phyloP scores from a whole-genome alignment of 1,139 yeast species.

The Sporopachydermia cereana region DNA sequence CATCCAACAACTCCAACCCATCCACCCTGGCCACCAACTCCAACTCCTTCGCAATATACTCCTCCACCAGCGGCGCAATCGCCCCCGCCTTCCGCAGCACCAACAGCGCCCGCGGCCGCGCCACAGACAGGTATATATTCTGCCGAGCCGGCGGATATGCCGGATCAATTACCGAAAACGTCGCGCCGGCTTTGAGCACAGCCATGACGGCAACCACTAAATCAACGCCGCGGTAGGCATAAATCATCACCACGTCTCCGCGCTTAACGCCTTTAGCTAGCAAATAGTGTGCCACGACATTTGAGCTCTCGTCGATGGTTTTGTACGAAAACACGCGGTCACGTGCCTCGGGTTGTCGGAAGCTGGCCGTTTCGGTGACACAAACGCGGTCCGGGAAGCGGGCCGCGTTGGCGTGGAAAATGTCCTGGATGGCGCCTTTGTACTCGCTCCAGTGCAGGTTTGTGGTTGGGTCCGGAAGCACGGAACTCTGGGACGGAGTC shows the following conservation, averaged over 20 bases:
- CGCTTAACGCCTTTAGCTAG: slow-evolving; percentile 68
- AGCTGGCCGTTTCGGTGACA: slow-evolving; percentile 83
- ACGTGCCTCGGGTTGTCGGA: slow-evolving; percentile 36
- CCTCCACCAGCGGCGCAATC: slow-evolving; percentile 63
- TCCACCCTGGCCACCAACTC: slow-evolving; percentile 65
- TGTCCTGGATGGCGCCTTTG: slow-evolving; percentile 94
- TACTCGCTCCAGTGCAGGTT: slow-evolving; percentile 86
- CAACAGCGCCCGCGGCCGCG: slow-evolving; percentile 82
- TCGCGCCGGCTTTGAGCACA: slow-evolving; percentile 94
- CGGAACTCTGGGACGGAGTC: slow-evolving; percentile 44
- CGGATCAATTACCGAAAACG: slow-evolving; percentile 96
- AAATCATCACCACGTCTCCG: slow-evolving; percentile 95
- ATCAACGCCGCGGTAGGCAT: slow-evolving; percentile 96
- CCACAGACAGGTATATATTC: slow-evolving; percentile 82
- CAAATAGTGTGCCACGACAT: slow-evolving; percentile 82
- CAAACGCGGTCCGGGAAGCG: slow-evolving; percentile 77
- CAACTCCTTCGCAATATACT: slow-evolving; percentile 62
- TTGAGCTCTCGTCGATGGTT: slow-evolving; percentile 90
- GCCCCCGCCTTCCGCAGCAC: slow-evolving; percentile 86
- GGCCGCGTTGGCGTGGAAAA: slow-evolving; percentile 75
- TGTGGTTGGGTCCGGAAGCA: slow-evolving; percentile 78
- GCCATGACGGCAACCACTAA: slow-evolving; percentile 96
- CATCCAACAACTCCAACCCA: slow-evolving; percentile 61
- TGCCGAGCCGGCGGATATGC: slow-evolving; percentile 99
- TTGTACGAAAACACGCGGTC: slow-evolving; percentile 69